phyloP scores from a whole-genome alignment of 208 protist genomes.

The Acanthamoeba culbertsoni region DNA sequence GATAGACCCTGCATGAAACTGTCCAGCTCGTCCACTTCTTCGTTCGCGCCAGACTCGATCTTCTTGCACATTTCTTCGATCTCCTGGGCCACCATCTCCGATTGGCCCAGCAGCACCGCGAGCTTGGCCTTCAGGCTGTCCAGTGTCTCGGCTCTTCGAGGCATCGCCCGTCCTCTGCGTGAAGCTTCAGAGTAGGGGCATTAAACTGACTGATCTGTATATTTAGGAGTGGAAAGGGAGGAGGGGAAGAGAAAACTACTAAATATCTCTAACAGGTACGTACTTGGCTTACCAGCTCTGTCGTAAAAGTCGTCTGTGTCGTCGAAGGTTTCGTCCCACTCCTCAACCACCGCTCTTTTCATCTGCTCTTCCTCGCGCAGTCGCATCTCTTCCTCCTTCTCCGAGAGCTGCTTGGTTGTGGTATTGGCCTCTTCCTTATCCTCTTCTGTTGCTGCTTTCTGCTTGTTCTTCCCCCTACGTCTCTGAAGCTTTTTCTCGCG shows the following conservation, averaged over 20 bases:
- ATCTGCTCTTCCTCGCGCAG: background rate
- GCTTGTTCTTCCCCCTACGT: background rate
- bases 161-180: background rate
- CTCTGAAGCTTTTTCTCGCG: background rate
- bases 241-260: background rate
- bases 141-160: background rate
- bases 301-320: slow-evolving; percentile 18
- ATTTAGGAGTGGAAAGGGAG: background rate
- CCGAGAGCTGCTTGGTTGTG: background rate
- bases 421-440: background rate
- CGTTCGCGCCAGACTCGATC: background rate
- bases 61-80: background rate
- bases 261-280: background rate
- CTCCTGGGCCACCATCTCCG: background rate
- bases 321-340: background rate
- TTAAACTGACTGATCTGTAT: no score
- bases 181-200: no score
- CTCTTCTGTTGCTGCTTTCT: background rate
- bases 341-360: background rate
- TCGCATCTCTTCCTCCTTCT: background rate
- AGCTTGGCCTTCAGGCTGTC: slow-evolving; percentile 27
- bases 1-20: slow-evolving; percentile 1
- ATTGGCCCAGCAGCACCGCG: background rate
- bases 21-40: slow-evolving; percentile 34
- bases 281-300: background rate